Percentiles rank a stretch among this genome's conserved stretches.
phyloP scores from a whole-genome alignment of 1,139 yeast species.

The Candida mesenterica region DNA sequence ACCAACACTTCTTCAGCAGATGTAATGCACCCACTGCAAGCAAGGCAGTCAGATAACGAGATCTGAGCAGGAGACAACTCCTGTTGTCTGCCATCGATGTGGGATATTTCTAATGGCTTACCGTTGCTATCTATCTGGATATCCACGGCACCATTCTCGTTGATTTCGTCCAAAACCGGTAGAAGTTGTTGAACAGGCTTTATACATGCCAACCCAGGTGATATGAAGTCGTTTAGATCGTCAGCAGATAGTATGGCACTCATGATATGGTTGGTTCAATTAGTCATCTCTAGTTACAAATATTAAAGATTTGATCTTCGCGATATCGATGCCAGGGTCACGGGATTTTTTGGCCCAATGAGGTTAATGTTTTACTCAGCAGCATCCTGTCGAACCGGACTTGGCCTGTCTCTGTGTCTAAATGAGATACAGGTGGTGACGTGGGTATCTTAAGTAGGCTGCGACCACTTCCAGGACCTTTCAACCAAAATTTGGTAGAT shows the following conservation, averaged over 20 bases:
- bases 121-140: conserved; percentile 68
- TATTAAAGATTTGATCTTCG: neutral
- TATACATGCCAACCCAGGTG: conserved; percentile 93
- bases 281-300: conserved; percentile 3
- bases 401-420: too few relatives aligned
- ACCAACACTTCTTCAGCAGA: conserved; percentile 93
- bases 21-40: conserved; percentile 96
- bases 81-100: conserved; percentile 50
- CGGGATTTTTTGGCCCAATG: neutral
- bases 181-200: conserved; percentile 63
- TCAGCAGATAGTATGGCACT: conserved; percentile 85
- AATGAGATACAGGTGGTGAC: too few relatives aligned
- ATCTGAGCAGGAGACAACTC: conserved; percentile 80
- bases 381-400: too few relatives aligned
- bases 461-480: too few relatives aligned
- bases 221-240: conserved; percentile 89
- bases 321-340: too few relatives aligned
- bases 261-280: conserved; percentile 42
- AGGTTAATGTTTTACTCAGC: neutral
- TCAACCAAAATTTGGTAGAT: too few relatives aligned
- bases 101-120: conserved; percentile 64
- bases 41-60: conserved; percentile 87
- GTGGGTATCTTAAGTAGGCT: too few relatives aligned
- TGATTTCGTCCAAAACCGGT: conserved; percentile 12
- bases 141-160: conserved; percentile 47